Evolutionary conservation across 1,284 basidiomycete species (phyloP).

Genomic region (Phylloboletellus chloephorus): DNA sequence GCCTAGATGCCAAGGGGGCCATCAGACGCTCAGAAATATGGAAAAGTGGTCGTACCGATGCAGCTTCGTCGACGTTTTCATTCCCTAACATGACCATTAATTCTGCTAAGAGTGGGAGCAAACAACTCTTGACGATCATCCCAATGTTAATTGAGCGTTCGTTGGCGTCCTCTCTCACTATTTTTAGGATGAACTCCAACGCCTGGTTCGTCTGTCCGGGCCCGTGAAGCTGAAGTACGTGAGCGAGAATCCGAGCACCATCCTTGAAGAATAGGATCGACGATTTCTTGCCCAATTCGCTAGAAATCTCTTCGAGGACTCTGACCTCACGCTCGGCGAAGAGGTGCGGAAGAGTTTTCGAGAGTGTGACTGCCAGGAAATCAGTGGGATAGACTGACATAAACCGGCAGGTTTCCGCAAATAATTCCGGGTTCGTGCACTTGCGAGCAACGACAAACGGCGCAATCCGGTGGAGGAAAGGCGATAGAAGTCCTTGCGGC

Average conservation of each 20-base stretch:
- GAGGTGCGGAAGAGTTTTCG: slow-evolving; percentile 64
- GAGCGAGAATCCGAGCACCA: slow-evolving; percentile 63
- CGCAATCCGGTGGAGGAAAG: slow-evolving; percentile 66
- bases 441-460: slow-evolving; percentile 61
- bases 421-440: slow-evolving; percentile 50
- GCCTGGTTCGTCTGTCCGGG: slow-evolving; percentile 49
- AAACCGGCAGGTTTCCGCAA: slow-evolving; percentile 61
- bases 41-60: slow-evolving; percentile 36
- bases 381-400: slow-evolving; percentile 49
- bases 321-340: slow-evolving; percentile 59
- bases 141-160: slow-evolving; percentile 41
- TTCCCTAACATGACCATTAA: slow-evolving; percentile 77
- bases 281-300: slow-evolving; percentile 41
- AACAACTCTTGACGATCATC: slow-evolving; percentile 57
- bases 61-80: slow-evolving; percentile 41
- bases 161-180: slow-evolving; percentile 26
- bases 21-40: slow-evolving; percentile 2
- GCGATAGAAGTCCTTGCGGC: slow-evolving; percentile 64
- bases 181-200: slow-evolving; percentile 56
- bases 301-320: slow-evolving; percentile 41
- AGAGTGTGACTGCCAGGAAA: slow-evolving; percentile 66
- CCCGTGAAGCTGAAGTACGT: slow-evolving; percentile 61
- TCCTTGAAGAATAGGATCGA: slow-evolving; percentile 59
- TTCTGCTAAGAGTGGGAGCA: slow-evolving; percentile 65
- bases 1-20: slow-evolving; percentile 39